Conservation (phyloP, 2,329 filamentous ascomycete species). For the Xylariaceae sp. region DNA sequence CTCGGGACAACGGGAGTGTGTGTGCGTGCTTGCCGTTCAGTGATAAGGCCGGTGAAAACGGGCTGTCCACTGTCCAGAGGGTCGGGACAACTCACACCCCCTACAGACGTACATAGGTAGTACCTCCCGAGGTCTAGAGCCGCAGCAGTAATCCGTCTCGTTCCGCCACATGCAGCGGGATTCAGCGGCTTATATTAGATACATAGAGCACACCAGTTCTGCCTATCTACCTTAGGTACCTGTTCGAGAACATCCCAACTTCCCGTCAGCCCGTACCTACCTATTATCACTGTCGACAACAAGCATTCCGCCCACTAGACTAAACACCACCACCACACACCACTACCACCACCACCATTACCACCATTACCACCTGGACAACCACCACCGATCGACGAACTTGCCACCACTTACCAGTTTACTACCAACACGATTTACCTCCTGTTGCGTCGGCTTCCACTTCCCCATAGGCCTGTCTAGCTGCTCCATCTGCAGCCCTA, state of each 20-base stretch:
- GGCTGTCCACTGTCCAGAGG: not conserved
- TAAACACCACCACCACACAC: not conserved
- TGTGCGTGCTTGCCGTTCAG: not conserved
- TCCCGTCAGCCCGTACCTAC: not conserved
- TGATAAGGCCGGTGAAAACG: not conserved
- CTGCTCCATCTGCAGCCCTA: not conserved
- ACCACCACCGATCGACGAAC: not conserved
- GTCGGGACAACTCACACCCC: not conserved
- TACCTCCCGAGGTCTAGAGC: not conserved
- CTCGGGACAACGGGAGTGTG: not conserved
- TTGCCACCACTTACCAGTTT: no score
- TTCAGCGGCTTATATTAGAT: no score
- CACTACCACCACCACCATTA: not conserved
- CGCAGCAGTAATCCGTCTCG: not conserved
- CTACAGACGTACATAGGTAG: not conserved
- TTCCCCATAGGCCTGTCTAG: not conserved
- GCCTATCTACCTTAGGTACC: not conserved
- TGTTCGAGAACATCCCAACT: not conserved
- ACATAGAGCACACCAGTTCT: no score
- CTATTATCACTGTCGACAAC: not conserved
- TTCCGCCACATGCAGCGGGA: no score
- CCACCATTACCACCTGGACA: not conserved
- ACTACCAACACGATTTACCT: no score
- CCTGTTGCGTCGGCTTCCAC: not conserved
- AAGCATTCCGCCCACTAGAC: no score